Base-by-base conservation (phyloP, 2,329 filamentous ascomycete species). In the Aspergillus cejpii region DNA sequence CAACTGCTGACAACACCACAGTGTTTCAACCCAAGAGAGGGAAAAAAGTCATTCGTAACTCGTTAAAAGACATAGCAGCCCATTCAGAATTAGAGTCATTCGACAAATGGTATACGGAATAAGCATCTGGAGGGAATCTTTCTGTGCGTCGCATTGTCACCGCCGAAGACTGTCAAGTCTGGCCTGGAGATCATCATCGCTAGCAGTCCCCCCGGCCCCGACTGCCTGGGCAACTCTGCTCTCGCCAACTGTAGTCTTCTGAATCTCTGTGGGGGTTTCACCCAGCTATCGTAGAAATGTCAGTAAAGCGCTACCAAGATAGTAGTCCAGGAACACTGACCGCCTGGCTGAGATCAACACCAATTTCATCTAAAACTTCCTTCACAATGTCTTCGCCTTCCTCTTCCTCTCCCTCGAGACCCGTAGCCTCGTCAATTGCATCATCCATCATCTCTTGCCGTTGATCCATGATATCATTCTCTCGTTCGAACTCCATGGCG, bases 361-460 rank as follows among this genome's bases (percentile, higher is more conserved):
- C 92, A 64, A 98, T 95, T 70, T 97, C 92, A 63, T 97, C 92
- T 59, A 98, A 69, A 4, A 98, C 87, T 69, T 96, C 89, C 59
- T 95, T 94, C 26, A 98, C 89, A 10, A 97, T 87, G 65, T 98
- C 92, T 57, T 98, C 92, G 26, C 90, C 87, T 66, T 97, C 92
- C 58, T 95, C 92, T 62, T 98, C 92, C 49, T 94, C 82, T 44
- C 61, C 62, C 31, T 84, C 81, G 28, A 94, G 75, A 19, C 94
- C 92, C 59, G 92, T 96, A 39, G 91, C 90, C 65, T 98, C 92
- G 64, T 98, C 92, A 48, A 98, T 92, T 15, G 89, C 91, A 68
- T 97, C 92, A 63, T 97, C 91, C 92, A 98, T 97, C 87, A 98
- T 96, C 69, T 97, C 92, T 67, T 97, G 90, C 53, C 92, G 80